Conservation (phyloP, 208 protist species). For the Trypanosoma melophagium region DNA sequence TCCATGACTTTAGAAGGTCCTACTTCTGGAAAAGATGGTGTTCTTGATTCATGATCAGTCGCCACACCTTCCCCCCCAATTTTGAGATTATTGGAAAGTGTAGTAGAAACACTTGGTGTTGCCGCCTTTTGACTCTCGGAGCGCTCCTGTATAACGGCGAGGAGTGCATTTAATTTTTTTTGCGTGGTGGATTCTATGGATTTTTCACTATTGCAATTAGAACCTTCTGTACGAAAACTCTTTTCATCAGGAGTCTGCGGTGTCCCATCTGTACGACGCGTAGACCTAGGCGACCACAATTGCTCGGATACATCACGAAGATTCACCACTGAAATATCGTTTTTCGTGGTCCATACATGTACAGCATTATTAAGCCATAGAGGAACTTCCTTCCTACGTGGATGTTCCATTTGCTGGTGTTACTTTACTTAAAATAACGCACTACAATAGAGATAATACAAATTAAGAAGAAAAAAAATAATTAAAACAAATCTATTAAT, state of each 20-base stretch:
- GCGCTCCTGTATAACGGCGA: constrained; percentile 39
- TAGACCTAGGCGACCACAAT: constrained; percentile 19
- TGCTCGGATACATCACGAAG: constrained; percentile 53
- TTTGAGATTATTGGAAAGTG: background rate
- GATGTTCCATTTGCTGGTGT: constrained; percentile 24
- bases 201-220: constrained; percentile 10
- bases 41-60: constrained; percentile 7
- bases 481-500: no score
- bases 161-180: constrained; percentile 31
- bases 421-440: background rate
- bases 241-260: constrained; percentile 6
- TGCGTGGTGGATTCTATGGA: constrained; percentile 3
- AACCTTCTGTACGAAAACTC: background rate
- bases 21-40: constrained; percentile 23
- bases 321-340: constrained; percentile 70
- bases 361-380: constrained; percentile 44
- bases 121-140: constrained; percentile 3
- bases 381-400: constrained; percentile 27
- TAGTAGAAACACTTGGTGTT: background rate
- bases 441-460: background rate
- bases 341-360: constrained; percentile 69
- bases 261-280: constrained; percentile 1
- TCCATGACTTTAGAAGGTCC: constrained; percentile 24
- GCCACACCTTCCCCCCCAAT: background rate
- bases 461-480: no score